Base-by-base conservation (phyloP, 1,284 basidiomycete genomes). In the Uromyces viciae-fabae region DNA sequence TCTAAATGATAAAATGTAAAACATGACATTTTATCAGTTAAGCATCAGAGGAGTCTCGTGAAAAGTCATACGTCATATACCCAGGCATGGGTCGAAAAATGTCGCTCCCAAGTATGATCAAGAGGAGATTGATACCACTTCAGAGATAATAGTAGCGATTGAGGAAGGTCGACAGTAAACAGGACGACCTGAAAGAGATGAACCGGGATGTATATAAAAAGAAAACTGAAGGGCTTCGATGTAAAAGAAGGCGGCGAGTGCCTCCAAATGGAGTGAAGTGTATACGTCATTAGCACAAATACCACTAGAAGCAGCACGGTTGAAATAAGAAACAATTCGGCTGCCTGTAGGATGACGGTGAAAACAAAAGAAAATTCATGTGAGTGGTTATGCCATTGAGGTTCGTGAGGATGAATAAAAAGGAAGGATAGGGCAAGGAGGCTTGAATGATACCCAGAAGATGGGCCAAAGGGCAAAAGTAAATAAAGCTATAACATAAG, bases 151-250 rank as follows among this genome's bases (percentile, higher is more conserved):
- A 88, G 87, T 7, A 88, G 87, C 81, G 86, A 86, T 83, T 88
- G 87, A 79, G 88, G 85, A 83, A 88, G 85, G 77, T 88, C 87
- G 72, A 88, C 84, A 79, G 87, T 84, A 82, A 88, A 85, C 2
- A 88, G 86, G 82, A 88, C 85, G n/a, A 87, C 86, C 43, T 88
- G 85, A 82, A 88, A 85, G 81, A 89, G 85, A 31, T 87, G 86
- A 84, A 88, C 86, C 2, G 88, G 87, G 0, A 87, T 85, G 84
- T 88, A 88, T 83, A 89, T 87, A 83, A 88, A 87, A 15, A 88
- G 75, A 66, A 87, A 87, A 84, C 88, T 88, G 74, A 89, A 83
- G 3, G 88, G 88, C 72, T 87, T 86, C 42, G 83, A 82, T 60
- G 85, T 83, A 1, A 86, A 85, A 7, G 72, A 75, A n/a, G 72